These are phyloP conservation scores for Nigrospora osmanthi DNA, from an alignment of 2,329 filamentous ascomycete genomes.

Conservation along the genomic window DNA sequence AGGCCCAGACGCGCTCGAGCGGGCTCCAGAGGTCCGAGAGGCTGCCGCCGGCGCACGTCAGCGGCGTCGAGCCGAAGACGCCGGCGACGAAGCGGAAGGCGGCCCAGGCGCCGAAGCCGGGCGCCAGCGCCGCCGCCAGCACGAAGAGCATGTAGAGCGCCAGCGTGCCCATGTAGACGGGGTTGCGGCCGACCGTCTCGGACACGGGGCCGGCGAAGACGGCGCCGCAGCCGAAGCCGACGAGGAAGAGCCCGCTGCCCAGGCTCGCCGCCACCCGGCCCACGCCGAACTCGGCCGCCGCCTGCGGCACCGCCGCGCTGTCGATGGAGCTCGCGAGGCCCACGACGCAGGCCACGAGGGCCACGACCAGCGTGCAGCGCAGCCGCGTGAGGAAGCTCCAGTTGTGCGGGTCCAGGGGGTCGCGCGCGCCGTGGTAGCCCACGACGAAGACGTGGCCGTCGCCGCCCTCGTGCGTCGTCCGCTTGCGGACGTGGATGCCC, in stretches of 20 bases:
- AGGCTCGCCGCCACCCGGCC: slow-evolving; percentile 5
- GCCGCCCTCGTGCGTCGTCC: slow-evolving; percentile 1
- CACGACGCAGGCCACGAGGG: slow-evolving; percentile 3
- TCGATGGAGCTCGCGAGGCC: slow-evolving; percentile 7
- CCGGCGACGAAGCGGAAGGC: slow-evolving; percentile 40
- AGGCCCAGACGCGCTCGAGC: slow-evolving; percentile 11
- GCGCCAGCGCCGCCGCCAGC: slow-evolving; percentile 32
- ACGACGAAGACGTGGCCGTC: slow-evolving; percentile 4
- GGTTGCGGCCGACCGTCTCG: slow-evolving; percentile 28
- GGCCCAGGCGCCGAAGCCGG: slow-evolving; percentile 32
- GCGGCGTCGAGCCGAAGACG: slow-evolving; percentile 34
- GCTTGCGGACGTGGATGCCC: slow-evolving; percentile 1
- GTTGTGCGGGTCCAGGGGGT: slow-evolving; percentile 9
- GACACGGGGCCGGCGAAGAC: slow-evolving; percentile 28
- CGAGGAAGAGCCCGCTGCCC: slow-evolving; percentile 23
- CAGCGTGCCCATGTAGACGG: slow-evolving; percentile 30
- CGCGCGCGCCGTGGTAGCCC: slow-evolving; percentile 7
- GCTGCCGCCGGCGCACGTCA: slow-evolving; percentile 32
- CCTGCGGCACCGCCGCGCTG: slow-evolving; percentile 1
- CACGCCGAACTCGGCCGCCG: slow-evolving; percentile 7
- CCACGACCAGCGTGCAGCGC: slow-evolving; percentile 2
- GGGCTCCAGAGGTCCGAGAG: slow-evolving; percentile 29
- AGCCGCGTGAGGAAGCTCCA: slow-evolving; percentile 6
- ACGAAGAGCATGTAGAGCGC: slow-evolving; percentile 34
- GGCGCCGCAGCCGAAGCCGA: slow-evolving; percentile 27